A percentile compares a stretch with the other conserved stretches of the same genome.
Evolutionary conservation across 495 filamentous ascomycete genomes (phyloP).

Genomic region (Neurospora terricola): DNA sequence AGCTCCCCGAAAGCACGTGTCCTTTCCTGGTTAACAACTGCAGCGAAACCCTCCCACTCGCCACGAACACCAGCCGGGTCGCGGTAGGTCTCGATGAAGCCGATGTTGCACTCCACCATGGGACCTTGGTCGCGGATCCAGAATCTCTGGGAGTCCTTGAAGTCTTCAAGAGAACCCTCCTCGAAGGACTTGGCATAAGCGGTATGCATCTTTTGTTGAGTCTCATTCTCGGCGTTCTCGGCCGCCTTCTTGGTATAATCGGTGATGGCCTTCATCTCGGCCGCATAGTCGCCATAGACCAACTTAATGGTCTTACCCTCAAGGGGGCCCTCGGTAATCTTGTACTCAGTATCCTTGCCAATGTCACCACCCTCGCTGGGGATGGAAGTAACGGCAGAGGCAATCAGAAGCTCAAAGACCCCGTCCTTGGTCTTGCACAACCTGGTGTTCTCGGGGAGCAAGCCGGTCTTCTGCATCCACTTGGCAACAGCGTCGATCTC

Average conservation of each 20-base stretch:
- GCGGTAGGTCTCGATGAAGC: slow-evolving; percentile 93
- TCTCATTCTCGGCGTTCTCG: slow-evolving; percentile 71
- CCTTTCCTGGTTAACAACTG: slow-evolving; percentile 63
- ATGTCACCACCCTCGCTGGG: slow-evolving; percentile 57
- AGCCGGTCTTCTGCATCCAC: slow-evolving; percentile 64
- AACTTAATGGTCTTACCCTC: slow-evolving; percentile 59
- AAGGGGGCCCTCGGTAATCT: slow-evolving; percentile 50
- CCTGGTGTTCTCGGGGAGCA: slow-evolving; percentile 76
- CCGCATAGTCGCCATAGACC: slow-evolving; percentile 73
- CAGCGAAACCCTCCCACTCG: slow-evolving; percentile 96
- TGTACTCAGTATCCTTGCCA: slow-evolving; percentile 54
- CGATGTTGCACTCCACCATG: slow-evolving; percentile 81
- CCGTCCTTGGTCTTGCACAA: slow-evolving; percentile 62
- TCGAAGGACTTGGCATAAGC: slow-evolving; percentile 80
- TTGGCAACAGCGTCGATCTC: slow-evolving; percentile 67
- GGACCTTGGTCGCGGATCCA: slow-evolving; percentile 93
- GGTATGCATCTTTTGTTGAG: slow-evolving; percentile 72
- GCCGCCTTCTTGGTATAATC: slow-evolving; percentile 60
- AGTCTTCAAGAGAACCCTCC: slow-evolving; percentile 73
- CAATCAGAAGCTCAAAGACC: slow-evolving; percentile 74
- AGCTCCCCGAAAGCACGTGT: slow-evolving; percentile 83
- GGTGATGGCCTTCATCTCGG: slow-evolving; percentile 73
- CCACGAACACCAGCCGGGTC: slow-evolving; percentile 86
- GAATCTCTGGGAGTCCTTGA: slow-evolving; percentile 80
- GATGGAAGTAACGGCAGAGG: slow-evolving; percentile 47